Evolutionary conservation across 805 yeast genomes (phyloP).

Genomic region (Nakazawaea sp.): DNA sequence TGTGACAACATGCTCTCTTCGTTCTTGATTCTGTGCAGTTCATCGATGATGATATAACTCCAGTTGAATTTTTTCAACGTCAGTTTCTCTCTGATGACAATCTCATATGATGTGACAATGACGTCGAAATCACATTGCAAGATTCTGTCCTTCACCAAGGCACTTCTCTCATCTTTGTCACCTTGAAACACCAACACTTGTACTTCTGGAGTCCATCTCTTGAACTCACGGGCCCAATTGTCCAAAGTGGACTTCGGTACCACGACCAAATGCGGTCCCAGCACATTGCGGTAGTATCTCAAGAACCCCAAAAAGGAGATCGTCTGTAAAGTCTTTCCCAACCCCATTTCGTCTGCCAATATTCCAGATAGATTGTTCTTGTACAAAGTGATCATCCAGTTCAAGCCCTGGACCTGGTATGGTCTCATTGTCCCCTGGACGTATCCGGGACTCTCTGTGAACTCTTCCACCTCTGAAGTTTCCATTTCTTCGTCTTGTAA

Average conservation of each 20-base stretch:
- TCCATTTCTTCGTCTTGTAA: slow-evolving; percentile 48
- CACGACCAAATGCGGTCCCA: slow-evolving; percentile 71
- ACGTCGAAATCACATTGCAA: slow-evolving; percentile 65
- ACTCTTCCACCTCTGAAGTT: slow-evolving; percentile 31
- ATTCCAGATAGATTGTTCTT: slow-evolving; percentile 69
- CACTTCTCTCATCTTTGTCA: slow-evolving; percentile 59
- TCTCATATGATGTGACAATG: slow-evolving; percentile 65
- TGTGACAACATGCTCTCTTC: slow-evolving; percentile 70
- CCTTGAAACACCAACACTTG: slow-evolving; percentile 67
- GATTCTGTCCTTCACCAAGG: slow-evolving; percentile 42
- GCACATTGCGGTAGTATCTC: slow-evolving; percentile 49
- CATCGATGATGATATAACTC: slow-evolving; percentile 76
- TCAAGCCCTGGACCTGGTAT: slow-evolving; percentile 69
- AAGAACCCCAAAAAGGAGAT: slow-evolving; percentile 70
- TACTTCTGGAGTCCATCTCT: slow-evolving; percentile 76
- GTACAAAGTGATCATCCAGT: slow-evolving; percentile 67
- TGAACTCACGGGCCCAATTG: slow-evolving; percentile 74
- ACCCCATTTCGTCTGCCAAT: slow-evolving; percentile 82
- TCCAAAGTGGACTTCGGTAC: slow-evolving; percentile 79
- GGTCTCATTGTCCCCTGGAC: slow-evolving; percentile 60
- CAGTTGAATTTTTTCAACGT: slow-evolving; percentile 60
- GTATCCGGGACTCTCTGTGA: slow-evolving; percentile 44
- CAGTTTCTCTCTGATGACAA: slow-evolving; percentile 69
- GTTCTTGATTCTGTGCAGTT: slow-evolving; percentile 78
- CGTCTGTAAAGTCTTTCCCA: slow-evolving; percentile 78